Base-by-base conservation (phyloP, 345 rosid genomes). In the Murraya koenigii region DNA sequence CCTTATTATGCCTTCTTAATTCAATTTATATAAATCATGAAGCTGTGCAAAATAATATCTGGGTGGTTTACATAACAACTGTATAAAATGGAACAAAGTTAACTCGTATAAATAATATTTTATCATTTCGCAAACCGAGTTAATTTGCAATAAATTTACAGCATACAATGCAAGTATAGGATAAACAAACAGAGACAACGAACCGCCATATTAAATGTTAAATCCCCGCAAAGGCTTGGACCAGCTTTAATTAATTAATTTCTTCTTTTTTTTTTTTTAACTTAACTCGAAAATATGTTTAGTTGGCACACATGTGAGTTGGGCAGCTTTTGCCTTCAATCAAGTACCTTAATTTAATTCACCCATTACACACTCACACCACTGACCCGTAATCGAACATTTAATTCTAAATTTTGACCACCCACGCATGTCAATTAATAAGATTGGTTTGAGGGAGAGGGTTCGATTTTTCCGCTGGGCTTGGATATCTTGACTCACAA, bases 251-350 rank as follows among this genome's bases (percentile, higher is more conserved):
- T 47, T 74, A 15, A 41, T 32, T n/a, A n/a, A n/a, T n/a, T n/a
- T n/a, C n/a, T n/a, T n/a, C n/a, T 66, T 26, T 28, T 25, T 75
- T 32, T 38, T 63, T 30, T 19, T 36, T 75, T 56, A 15, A 23
- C 28, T 1, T 23, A 25, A 65, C 8, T 47, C 15, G 65, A 8
- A 62, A 67, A 35, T 32, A n/a, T 32, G 80, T 80, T 78, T 79
- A 41, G 89, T 81, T 86, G 90, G 86, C 88, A 81, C 83, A 78
- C 89, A 84, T 82, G 91, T 88, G 91, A 72, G 22, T 15, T 69
- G 10, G 38, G 80, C 86, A 82, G 87, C 86, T 75, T 84, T 86
- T 82, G 85, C 80, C 74, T 76, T 38, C 30, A 36, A 71, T 58
- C 78, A 72, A 8, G n/a, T 9, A 52, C 13, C 56, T 47, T 32